Percentiles rank a stretch among this genome's conserved stretches.
Evolutionary conservation across 192 early-diverging fungal species (phyloP).

Genomic region (Geosiphon pyriformis): DNA sequence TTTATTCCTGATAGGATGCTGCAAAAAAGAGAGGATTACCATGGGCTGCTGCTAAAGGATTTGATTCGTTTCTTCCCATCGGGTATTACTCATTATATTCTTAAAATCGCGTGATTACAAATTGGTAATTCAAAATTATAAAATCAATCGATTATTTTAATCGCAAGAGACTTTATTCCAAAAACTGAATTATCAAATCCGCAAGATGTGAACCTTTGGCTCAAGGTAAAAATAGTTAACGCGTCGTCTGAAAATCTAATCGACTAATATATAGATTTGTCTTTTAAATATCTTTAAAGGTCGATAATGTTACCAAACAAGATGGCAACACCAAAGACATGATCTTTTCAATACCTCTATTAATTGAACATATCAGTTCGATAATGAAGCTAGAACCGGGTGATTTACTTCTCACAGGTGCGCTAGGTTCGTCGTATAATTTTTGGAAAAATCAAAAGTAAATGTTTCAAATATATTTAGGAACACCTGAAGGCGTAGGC

Average conservation of each 20-base stretch:
- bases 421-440: not conserved
- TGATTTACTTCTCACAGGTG: slow-evolving; percentile 85
- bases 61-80: slow-evolving; percentile 92
- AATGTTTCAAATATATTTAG: slow-evolving; percentile 23
- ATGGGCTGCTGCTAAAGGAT: slow-evolving; percentile 91
- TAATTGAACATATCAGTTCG: slow-evolving; percentile 74
- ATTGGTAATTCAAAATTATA: not conserved
- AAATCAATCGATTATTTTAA: not conserved
- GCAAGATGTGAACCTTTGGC: slow-evolving; percentile 66
- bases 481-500: slow-evolving; percentile 87
- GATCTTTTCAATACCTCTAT: slow-evolving; percentile 83
- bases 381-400: slow-evolving; percentile 89
- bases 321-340: slow-evolving; percentile 85
- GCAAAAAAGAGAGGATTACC: slow-evolving; percentile 82
- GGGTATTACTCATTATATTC: slow-evolving; percentile 39
- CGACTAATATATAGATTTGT: not conserved
- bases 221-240: slow-evolving; percentile 45
- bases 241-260: not conserved
- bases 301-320: slow-evolving; percentile 72
- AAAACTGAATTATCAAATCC: slow-evolving; percentile 65
- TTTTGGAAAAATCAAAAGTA: not conserved
- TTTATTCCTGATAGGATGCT: slow-evolving; percentile 42
- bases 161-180: slow-evolving; percentile 66
- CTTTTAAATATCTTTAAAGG: slow-evolving; percentile 24
- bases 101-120: not conserved